Base-by-base conservation (phyloP, 257 asterid species). In the Capsicum baccatum region DNA sequence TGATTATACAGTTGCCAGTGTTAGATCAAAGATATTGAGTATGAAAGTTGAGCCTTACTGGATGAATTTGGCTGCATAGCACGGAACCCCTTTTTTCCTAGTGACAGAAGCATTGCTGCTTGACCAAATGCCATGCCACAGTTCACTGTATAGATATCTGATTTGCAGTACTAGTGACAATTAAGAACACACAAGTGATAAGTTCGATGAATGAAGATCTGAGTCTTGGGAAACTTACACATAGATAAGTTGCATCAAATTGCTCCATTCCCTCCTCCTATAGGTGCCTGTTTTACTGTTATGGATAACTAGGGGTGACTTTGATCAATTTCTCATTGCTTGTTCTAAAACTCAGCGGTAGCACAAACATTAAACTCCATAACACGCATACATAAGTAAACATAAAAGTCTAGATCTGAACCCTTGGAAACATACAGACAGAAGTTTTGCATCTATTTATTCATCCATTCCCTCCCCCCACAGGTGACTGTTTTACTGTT, bases 91-190 rank as follows among this genome's bases (percentile, higher is more conserved):
- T 91, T 94, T 48, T 89, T 86, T 88, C 99, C 99, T 83, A 92
- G 91, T 81, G 96, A 86, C 55, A 96, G 87, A 91, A 96, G 98
- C 98, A 96, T 93, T 59, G 95, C 99, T 44, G 99, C 99, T 92
- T 96, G 99, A 86, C 99, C 99, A 81, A 85, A 92, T 19, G 99
- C 98, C 98, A 89, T 89, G 67, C 93, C 96, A 84, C 90, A 87
- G 79, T 96, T 96, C 85, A 96, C 92, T 17, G 99, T 96, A 87
- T 92, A 96, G 55, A 96, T 92, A 87, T 91, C 91, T 76, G 98
- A 84, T 86, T 92, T 91, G 92, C 98, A 93, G 80, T 86, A 91
- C 98, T 96, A 83, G 69, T 58, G 79, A 62, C 52, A 16, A 44
- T 58, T 69, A 13, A 69, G n/a, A 81, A 35, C 42, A 66, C 73